These are phyloP conservation scores for Microdochium trichocladiopsis DNA, from an alignment of 2,329 filamentous ascomycete species.

Conservation along the genomic window DNA sequence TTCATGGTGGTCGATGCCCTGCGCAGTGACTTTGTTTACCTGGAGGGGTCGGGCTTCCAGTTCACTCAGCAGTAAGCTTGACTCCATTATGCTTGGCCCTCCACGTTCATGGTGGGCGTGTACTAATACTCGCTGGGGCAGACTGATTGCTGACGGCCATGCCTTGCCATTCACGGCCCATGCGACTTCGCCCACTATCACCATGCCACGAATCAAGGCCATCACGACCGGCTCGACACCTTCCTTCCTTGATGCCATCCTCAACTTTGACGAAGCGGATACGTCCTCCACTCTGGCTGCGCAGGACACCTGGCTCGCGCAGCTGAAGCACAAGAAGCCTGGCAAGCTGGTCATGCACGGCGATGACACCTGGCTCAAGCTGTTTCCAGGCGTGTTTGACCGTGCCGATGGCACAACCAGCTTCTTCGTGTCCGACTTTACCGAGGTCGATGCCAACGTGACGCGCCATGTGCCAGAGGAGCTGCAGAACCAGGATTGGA, in stretches of 20 bases:
- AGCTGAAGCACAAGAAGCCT: slow-evolving; percentile 66
- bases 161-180: slow-evolving; percentile 93
- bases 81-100: background rate
- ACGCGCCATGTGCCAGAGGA: slow-evolving; percentile 81
- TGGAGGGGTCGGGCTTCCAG: slow-evolving; percentile 69
- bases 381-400: slow-evolving; percentile 85
- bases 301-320: slow-evolving; percentile 94
- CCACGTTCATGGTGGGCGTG: background rate
- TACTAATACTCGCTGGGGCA: slow-evolving; percentile 24
- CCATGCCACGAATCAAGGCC: slow-evolving; percentile 95
- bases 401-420: slow-evolving; percentile 89
- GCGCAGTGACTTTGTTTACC: slow-evolving; percentile 91
- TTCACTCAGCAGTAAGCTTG: slow-evolving; percentile 74
- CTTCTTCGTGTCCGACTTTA: slow-evolving; percentile 98
- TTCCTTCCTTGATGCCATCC: slow-evolving; percentile 91
- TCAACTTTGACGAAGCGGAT: slow-evolving; percentile 94
- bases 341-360: slow-evolving; percentile 91
- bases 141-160: slow-evolving; percentile 73
- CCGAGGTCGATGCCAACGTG: slow-evolving; percentile 95
- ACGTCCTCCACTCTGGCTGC: slow-evolving; percentile 78
- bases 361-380: slow-evolving; percentile 96
- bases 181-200: slow-evolving; percentile 94
- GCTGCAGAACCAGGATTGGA: slow-evolving; percentile 75
- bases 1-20: slow-evolving; percentile 98
- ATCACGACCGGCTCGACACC: slow-evolving; percentile 98